phyloP scores from a whole-genome alignment of 1,284 basidiomycete species.

The Pascua guehoae region DNA sequence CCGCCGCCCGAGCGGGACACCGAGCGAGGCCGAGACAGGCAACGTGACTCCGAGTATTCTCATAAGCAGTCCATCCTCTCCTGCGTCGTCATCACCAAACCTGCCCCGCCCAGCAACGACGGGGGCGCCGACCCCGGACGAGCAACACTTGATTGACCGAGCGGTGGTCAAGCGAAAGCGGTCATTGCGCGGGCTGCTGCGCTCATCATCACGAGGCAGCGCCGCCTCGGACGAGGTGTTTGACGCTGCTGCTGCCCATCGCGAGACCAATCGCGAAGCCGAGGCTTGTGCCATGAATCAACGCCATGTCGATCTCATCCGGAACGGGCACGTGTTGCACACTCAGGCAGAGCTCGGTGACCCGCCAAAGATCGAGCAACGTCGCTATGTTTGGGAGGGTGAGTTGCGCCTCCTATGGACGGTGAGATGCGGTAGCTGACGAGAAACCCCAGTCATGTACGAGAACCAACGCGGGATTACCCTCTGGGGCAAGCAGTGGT shows the following conservation, averaged over 20 bases:
- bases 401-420: conserved; percentile 34
- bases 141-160: no score
- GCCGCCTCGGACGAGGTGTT: not conserved
- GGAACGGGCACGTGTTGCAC: conserved; percentile 7
- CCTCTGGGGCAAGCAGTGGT: conserved; percentile 44
- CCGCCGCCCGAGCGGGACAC: no score
- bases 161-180: no score
- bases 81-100: no score
- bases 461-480: conserved; percentile 50
- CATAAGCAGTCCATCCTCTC: no score
- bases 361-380: not conserved
- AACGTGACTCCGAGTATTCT: no score
- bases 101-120: no score
- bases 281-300: not conserved
- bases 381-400: conserved; percentile 66
- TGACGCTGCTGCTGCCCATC: conserved; percentile 1
- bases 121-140: no score
- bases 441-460: conserved; percentile 37
- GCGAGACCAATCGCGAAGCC: not conserved
- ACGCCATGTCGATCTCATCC: conserved; percentile 6
- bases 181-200: no score
- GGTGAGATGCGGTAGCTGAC: not conserved
- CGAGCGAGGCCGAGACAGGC: no score
- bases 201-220: no score
- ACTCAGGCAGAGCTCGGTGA: conserved; percentile 3